Evolutionary conservation across 805 yeast species (phyloP).

Genomic region (Blastobotrys americana): DNA sequence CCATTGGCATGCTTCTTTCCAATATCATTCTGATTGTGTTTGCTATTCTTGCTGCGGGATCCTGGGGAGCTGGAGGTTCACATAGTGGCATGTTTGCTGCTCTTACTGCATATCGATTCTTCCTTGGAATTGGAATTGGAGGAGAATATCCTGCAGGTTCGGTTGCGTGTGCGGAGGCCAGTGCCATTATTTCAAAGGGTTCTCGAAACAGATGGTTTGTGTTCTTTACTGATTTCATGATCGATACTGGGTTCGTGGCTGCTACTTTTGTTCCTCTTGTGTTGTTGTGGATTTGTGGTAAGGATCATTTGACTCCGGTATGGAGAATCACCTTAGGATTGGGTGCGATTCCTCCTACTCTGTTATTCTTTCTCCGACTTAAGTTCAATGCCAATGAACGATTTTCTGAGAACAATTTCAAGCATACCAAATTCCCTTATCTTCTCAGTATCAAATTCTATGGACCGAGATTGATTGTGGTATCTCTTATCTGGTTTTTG

Average conservation of each 20-base stretch:
- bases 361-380: conserved; percentile 69
- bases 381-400: conserved; percentile 67
- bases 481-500: conserved; percentile 79
- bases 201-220: conserved; percentile 81
- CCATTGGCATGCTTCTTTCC: conserved; percentile 73
- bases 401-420: conserved; percentile 64
- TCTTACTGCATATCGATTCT: conserved; percentile 74
- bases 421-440: conserved; percentile 58
- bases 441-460: conserved; percentile 65
- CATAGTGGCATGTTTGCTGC: conserved; percentile 77
- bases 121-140: conserved; percentile 88
- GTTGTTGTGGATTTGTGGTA: conserved; percentile 71
- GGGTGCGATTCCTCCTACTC: conserved; percentile 82
- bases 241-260: conserved; percentile 78
- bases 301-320: conserved; percentile 63
- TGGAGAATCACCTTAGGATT: conserved; percentile 90
- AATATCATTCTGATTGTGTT: conserved; percentile 68
- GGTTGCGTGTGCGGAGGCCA: conserved; percentile 88
- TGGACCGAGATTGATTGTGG: conserved; percentile 68
- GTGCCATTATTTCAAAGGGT: conserved; percentile 70
- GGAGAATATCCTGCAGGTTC: conserved; percentile 94
- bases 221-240: conserved; percentile 84
- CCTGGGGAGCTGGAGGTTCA: conserved; percentile 73
- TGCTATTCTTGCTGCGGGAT: conserved; percentile 71
- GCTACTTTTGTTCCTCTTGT: conserved; percentile 84